Percentiles rank a stretch among this genome's conserved stretches.
These are phyloP conservation scores for Helianthus annuus DNA, from an alignment of 129 eudicot species.

Conservation along the genomic window DNA sequence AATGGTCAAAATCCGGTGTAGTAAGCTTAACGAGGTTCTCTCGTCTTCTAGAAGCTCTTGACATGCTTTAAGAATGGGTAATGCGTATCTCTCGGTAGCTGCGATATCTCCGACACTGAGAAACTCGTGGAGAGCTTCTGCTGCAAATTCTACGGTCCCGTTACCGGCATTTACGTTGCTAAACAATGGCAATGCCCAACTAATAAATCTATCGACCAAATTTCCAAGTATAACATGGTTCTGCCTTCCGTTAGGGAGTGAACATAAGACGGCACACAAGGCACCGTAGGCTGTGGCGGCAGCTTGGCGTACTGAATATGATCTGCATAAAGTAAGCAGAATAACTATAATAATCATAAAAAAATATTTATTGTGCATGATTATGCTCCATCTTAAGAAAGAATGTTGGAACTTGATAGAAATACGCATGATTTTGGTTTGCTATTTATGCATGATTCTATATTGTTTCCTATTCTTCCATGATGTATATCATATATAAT, in stretches of 20 bases:
- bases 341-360: conserved; percentile 15
- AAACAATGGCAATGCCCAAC: conserved; percentile 84
- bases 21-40: conserved; percentile 85
- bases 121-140: conserved; percentile 85
- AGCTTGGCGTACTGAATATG: conserved; percentile 81
- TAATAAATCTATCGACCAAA: conserved; percentile 82
- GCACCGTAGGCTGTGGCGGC: conserved; percentile 96
- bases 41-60: conserved; percentile 99
- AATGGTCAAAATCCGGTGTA: conserved; percentile 71
- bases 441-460: background rate
- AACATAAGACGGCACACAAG: conserved; percentile 79
- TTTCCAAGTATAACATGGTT: conserved; percentile 70
- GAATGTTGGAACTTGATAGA: background rate
- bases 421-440: background rate
- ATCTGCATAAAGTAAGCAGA: conserved; percentile 44
- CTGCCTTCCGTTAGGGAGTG: conserved; percentile 83
- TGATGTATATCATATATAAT: background rate
- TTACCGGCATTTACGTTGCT: conserved; percentile 50
- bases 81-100: conserved; percentile 84
- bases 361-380: background rate
- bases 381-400: conserved; percentile 10
- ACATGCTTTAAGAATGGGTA: conserved; percentile 91
- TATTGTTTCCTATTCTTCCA: background rate
- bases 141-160: conserved; percentile 69
- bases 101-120: conserved; percentile 83